Evolutionary conservation across 192 early-diverging fungal genomes (phyloP).

Genomic region (Globomyces pollinis-pini): DNA sequence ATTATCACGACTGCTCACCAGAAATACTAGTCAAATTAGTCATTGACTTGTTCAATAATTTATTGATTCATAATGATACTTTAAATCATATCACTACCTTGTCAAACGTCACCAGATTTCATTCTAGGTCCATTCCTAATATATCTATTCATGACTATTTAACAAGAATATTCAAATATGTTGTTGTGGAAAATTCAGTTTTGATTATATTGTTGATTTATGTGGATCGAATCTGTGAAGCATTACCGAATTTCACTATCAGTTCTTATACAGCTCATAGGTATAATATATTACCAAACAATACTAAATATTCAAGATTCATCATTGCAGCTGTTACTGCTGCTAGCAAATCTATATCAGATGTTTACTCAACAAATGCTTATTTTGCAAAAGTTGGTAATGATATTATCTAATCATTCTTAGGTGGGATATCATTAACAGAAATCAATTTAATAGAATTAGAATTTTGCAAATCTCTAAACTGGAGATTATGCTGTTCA

Average conservation of each 20-base stretch:
- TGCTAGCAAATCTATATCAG: conserved; percentile 81
- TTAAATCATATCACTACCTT: conserved; percentile 51
- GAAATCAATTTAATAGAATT: conserved; percentile 90
- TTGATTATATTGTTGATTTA: conserved; percentile 85
- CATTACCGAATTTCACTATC: conserved; percentile 73
- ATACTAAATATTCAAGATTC: conserved; percentile 50
- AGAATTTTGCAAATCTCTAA: conserved; percentile 50
- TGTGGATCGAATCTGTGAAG: conserved; percentile 75
- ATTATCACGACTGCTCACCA: conserved; percentile 3
- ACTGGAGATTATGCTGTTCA: background rate
- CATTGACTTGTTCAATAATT: conserved; percentile 38
- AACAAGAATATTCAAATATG: conserved; percentile 83
- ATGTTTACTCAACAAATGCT: conserved; percentile 89
- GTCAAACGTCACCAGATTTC: conserved; percentile 80
- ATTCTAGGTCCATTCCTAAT: conserved; percentile 81
- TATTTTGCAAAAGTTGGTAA: conserved; percentile 93
- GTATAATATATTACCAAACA: too few relatives aligned
- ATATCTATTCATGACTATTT: conserved; percentile 88
- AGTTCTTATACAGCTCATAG: conserved; percentile 18
- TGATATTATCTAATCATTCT: too few relatives aligned
- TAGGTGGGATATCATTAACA: conserved; percentile 83
- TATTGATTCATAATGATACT: conserved; percentile 63
- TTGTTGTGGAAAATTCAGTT: conserved; percentile 79
- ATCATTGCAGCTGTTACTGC: conserved; percentile 82
- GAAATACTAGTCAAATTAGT: conserved; percentile 10